A percentile compares a stretch with the other conserved stretches of the same genome.
These are phyloP conservation scores for Capronia americana DNA, from an alignment of 2,329 filamentous ascomycete species.

Conservation along the genomic window DNA sequence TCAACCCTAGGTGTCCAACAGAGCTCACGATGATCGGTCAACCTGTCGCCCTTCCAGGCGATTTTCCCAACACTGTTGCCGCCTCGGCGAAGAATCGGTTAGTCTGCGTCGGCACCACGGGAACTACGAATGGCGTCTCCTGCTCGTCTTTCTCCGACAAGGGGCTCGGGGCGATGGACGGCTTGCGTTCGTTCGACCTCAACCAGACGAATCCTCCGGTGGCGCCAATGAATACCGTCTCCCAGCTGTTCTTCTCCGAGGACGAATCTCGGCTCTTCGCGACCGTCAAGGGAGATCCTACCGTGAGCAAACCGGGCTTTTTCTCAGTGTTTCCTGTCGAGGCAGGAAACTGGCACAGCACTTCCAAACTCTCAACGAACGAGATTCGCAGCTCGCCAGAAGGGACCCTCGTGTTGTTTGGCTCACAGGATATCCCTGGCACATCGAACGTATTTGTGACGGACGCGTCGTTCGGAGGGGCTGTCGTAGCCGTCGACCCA, in stretches of 20 bases:
- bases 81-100: slow-evolving; percentile 46
- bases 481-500: slow-evolving; percentile 54
- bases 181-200: slow-evolving; percentile 53
- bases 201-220: slow-evolving; percentile 64
- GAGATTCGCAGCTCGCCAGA: slow-evolving; percentile 53
- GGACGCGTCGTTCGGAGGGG: slow-evolving; percentile 65
- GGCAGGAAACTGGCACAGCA: slow-evolving; percentile 24
- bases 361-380: slow-evolving; percentile 30
- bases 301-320: slow-evolving; percentile 63
- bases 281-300: slow-evolving; percentile 67
- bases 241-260: slow-evolving; percentile 65
- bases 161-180: slow-evolving; percentile 46
- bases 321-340: slow-evolving; percentile 59
- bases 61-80: slow-evolving; percentile 50
- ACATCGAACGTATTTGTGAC: slow-evolving; percentile 59
- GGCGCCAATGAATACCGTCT: slow-evolving; percentile 65
- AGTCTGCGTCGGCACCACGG: slow-evolving; percentile 49
- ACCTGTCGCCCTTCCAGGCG: slow-evolving; percentile 45
- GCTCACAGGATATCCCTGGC: slow-evolving; percentile 55
- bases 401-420: slow-evolving; percentile 66
- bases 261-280: slow-evolving; percentile 61
- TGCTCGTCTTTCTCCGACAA: slow-evolving; percentile 44
- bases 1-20: slow-evolving; percentile 43
- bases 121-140: slow-evolving; percentile 46
- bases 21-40: slow-evolving; percentile 44